A percentile compares a stretch with the other conserved stretches of the same genome.
These are phyloP conservation scores for Trypanosoma brucei DNA, from an alignment of 208 protist genomes.

Conservation along the genomic window DNA sequence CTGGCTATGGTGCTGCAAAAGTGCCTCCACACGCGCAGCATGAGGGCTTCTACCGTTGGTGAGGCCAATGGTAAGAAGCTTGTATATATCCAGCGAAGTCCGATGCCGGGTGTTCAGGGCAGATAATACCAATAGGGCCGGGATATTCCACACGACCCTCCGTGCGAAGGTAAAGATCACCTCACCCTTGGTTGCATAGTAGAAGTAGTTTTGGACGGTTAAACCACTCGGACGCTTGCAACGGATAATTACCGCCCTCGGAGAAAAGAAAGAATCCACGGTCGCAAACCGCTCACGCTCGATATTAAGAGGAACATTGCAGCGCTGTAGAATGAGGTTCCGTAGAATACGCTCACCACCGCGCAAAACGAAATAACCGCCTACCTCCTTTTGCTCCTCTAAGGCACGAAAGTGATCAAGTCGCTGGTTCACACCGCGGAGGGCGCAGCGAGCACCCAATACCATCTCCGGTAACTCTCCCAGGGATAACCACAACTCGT, in stretches of 20 bases:
- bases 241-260: conserved; percentile 93
- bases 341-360: conserved; percentile 98
- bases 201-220: conserved; percentile 94
- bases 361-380: conserved; percentile 99
- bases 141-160: conserved; percentile 85
- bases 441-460: conserved; percentile 62
- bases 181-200: conserved; percentile 93
- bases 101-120: conserved; percentile 54
- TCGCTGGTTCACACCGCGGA: conserved; percentile 57
- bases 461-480: conserved; percentile 87
- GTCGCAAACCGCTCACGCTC: conserved; percentile 83
- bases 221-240: conserved; percentile 93
- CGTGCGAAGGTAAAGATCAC: conserved; percentile 85
- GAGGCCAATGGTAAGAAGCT: conserved; percentile 67
- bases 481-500: conserved; percentile 74
- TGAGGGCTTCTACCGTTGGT: conserved; percentile 35
- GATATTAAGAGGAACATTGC: conserved; percentile 95
- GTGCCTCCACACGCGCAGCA: conserved; percentile 70
- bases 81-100: conserved; percentile 55
- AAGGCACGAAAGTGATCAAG: conserved; percentile 71
- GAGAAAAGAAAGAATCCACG: conserved; percentile 92
- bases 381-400: conserved; percentile 96
- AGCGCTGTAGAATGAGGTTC: conserved; percentile 92
- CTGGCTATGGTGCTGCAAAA: conserved; percentile 84
- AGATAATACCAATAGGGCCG: conserved; percentile 66